Evolutionary conservation across 345 rosid genomes (phyloP).

Genomic region (Conringia planisiliqua): DNA sequence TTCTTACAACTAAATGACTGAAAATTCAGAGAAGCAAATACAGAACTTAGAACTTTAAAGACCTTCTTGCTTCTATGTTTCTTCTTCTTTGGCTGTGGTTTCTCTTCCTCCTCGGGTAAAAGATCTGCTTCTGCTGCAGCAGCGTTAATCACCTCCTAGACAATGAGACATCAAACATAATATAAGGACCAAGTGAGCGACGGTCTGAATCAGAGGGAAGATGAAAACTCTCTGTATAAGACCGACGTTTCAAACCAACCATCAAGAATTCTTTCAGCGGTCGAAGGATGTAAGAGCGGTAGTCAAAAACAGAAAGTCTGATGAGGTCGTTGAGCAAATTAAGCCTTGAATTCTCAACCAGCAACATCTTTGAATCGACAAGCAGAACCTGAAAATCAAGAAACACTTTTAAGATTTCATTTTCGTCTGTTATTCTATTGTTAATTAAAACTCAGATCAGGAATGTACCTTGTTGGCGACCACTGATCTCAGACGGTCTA

Average conservation of each 20-base stretch:
- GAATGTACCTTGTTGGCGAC: not conserved
- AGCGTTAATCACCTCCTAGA: not conserved
- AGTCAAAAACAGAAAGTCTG: constrained; percentile 21
- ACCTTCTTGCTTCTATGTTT: constrained; percentile 5
- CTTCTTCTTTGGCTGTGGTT: not conserved
- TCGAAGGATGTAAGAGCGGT: constrained; percentile 18
- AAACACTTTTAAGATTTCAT: not conserved
- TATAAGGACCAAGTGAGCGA: not conserved
- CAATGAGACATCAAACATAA: not conserved
- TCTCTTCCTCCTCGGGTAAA: not conserved
- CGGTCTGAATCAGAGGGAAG: not conserved
- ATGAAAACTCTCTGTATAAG: constrained; percentile 1
- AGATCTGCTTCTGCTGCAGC: constrained; percentile 5
- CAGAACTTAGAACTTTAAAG: not conserved
- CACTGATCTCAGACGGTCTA: not conserved
- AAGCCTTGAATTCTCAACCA: constrained; percentile 26
- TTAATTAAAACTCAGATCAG: not conserved
- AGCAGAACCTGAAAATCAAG: not conserved
- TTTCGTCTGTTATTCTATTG: not conserved
- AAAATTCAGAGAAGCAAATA: not conserved
- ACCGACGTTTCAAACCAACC: not conserved
- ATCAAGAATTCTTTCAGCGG: constrained; percentile 19
- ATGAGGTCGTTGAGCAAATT: constrained; percentile 5
- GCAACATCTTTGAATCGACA: constrained; percentile 15
- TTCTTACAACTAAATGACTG: not conserved